Base-by-base conservation (phyloP, 495 filamentous ascomycete genomes). In the Antarctomyces pellizariae region DNA sequence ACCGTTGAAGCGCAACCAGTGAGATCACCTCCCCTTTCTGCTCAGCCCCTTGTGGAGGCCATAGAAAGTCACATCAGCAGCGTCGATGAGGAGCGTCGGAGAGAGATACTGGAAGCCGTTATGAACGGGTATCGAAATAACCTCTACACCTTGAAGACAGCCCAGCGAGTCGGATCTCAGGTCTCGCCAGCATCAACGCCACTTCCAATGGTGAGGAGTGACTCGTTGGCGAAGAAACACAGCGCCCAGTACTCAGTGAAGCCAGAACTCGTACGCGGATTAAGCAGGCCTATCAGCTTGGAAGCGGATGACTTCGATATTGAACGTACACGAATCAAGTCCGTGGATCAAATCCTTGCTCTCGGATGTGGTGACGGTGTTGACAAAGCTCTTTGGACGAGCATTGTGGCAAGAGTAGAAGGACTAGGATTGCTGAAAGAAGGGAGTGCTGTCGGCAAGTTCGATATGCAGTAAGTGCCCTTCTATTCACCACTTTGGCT, bases 341-440 rank as follows among this genome's bases (percentile, higher is more conserved):
- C 37, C 7, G 39, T 46, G 15, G 43, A 46, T 33, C 36, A 38
- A 24, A 41, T 46, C 9, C 17, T 46, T 20, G 39, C 39, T 18
- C 19, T 46, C 6, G 43, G 43, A 5, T 40, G 23, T 25, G 43
- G 43, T 26, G 36, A 33, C 24, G 39, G 43, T 3, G 43, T 46
- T 6, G 36, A 36, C 7, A 31, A 33, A 21, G 39, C 36, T 4
- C 30, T 43, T 17, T 41, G 35, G 19, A 9, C 18, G 11, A 33
- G 37, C 20, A 33, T 46, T 6, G 38, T 30, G 9, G 39, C 36
- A 2, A 36, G 37, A 16, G 33, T 46, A 15, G 43, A 43, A 20
- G 28, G 24, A 28, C 30, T 46, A 4, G 43, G 43, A 13, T 36
- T 17, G 7, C 39, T 41, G 25, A 38, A 25, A 29, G 29, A 36